phyloP scores from a whole-genome alignment of 768 basidiomycete species.

The Trametes villosa region DNA sequence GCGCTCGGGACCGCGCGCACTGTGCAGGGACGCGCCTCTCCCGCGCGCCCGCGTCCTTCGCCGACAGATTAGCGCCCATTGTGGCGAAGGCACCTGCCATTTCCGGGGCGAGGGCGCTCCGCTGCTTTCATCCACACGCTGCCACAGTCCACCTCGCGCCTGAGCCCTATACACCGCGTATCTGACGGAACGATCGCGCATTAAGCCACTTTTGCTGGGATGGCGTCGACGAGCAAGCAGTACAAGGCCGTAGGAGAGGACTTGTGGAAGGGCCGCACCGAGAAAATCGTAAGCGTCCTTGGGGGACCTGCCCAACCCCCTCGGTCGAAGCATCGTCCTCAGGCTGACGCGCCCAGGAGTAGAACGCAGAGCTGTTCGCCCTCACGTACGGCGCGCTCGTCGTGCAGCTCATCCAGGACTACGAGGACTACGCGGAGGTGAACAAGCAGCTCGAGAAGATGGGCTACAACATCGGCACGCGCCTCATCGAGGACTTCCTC shows the following conservation, averaged over 20 bases:
- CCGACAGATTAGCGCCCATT: slow-evolving; percentile 10
- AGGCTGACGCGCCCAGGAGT: slow-evolving; percentile 21
- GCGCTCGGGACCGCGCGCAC: neutral
- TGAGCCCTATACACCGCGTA: no score
- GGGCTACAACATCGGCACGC: slow-evolving; percentile 98
- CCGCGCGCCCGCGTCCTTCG: neutral
- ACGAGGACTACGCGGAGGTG: slow-evolving; percentile 94
- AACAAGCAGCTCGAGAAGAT: slow-evolving; percentile 98
- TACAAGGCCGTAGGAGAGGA: slow-evolving; percentile 93
- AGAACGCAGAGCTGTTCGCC: slow-evolving; percentile 98
- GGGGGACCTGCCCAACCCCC: no score
- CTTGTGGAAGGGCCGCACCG: slow-evolving; percentile 91
- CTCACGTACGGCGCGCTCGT: slow-evolving; percentile 97
- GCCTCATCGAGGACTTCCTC: slow-evolving; percentile 96
- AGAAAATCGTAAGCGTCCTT: slow-evolving; percentile 80
- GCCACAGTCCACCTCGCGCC: no score
- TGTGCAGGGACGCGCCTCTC: neutral
- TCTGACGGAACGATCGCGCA: no score
- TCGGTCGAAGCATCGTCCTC: neutral
- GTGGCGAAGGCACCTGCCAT: neutral
- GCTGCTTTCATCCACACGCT: neutral
- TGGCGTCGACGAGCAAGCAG: slow-evolving; percentile 80
- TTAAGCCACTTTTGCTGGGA: no score
- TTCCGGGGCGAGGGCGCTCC: neutral
- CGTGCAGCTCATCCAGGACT: slow-evolving; percentile 98